Evolutionary conservation across 805 yeast species (phyloP).

Genomic region (Sugiyamaella smithiae): DNA sequence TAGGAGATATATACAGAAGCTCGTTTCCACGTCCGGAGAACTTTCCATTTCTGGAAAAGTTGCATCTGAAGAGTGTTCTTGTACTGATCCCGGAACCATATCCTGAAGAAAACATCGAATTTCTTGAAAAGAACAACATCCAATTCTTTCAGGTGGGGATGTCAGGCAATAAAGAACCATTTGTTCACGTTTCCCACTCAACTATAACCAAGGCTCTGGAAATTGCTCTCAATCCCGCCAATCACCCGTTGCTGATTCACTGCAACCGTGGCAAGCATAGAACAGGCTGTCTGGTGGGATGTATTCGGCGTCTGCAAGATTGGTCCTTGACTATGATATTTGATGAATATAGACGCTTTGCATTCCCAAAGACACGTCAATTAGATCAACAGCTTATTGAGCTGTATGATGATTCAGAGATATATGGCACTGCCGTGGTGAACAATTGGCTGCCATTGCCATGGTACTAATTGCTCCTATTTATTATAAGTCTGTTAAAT

Average conservation of each 20-base stretch:
- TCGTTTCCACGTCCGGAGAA: conserved; percentile 88
- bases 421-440: conserved; percentile 51
- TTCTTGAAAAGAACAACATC: conserved; percentile 59
- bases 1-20: conserved; percentile 73
- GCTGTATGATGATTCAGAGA: conserved; percentile 67
- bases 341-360: conserved; percentile 92
- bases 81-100: conserved; percentile 90
- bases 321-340: conserved; percentile 95
- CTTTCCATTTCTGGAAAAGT: conserved; percentile 60
- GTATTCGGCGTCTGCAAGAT: conserved; percentile 79
- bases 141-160: conserved; percentile 82
- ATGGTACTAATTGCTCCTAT: conserved; percentile 43
- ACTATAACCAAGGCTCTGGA: conserved; percentile 76
- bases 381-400: conserved; percentile 95
- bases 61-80: conserved; percentile 69
- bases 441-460: conserved; percentile 62
- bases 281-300: conserved; percentile 95
- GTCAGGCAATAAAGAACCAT: conserved; percentile 94
- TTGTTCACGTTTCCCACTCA: conserved; percentile 60
- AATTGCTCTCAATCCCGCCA: conserved; percentile 76
- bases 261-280: conserved; percentile 97
- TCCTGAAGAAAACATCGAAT: conserved; percentile 70
- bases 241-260: conserved; percentile 90
- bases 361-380: conserved; percentile 92
- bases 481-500: no score